Percentiles rank a stretch among this genome's conserved stretches.
Evolutionary conservation across 805 yeast genomes (phyloP).

Genomic region (Hanseniaspora lindneri): DNA sequence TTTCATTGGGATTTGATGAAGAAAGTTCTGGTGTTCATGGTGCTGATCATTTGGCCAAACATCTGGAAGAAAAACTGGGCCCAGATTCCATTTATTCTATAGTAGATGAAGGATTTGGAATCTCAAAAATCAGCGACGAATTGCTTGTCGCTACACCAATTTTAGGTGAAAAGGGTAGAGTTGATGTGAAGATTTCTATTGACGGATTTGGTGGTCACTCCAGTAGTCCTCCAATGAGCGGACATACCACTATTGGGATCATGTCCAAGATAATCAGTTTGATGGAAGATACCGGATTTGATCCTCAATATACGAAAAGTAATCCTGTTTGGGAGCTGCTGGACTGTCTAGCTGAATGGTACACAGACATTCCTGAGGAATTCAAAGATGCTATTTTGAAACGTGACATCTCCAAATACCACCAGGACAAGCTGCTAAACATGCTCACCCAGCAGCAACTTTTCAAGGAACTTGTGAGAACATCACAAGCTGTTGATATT

Average conservation of each 20-base stretch:
- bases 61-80: constrained; percentile 46
- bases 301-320: constrained; percentile 33
- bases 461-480: constrained; percentile 36
- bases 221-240: constrained; percentile 52
- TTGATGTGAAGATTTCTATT: constrained; percentile 41
- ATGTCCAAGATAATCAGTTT: constrained; percentile 44
- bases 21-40: constrained; percentile 57
- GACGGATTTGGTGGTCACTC: constrained; percentile 69
- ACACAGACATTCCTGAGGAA: constrained; percentile 20
- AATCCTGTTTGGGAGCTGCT: constrained; percentile 51
- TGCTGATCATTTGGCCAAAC: constrained; percentile 39
- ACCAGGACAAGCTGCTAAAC: constrained; percentile 30
- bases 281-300: constrained; percentile 45
- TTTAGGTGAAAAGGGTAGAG: constrained; percentile 51
- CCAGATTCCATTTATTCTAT: constrained; percentile 46
- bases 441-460: constrained; percentile 18
- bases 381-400: constrained; percentile 25
- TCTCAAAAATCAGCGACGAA: constrained; percentile 31
- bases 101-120: constrained; percentile 55
- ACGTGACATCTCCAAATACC: constrained; percentile 29
- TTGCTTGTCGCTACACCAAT: constrained; percentile 42
- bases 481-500: constrained; percentile 59
- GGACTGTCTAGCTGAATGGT: constrained; percentile 52
- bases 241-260: constrained; percentile 69
- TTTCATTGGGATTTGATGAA: constrained; percentile 71